A percentile compares a stretch with the other conserved stretches of the same genome.
phyloP scores from a whole-genome alignment of 176 grass and related monocot genomes.

The Eleusine indica region DNA sequence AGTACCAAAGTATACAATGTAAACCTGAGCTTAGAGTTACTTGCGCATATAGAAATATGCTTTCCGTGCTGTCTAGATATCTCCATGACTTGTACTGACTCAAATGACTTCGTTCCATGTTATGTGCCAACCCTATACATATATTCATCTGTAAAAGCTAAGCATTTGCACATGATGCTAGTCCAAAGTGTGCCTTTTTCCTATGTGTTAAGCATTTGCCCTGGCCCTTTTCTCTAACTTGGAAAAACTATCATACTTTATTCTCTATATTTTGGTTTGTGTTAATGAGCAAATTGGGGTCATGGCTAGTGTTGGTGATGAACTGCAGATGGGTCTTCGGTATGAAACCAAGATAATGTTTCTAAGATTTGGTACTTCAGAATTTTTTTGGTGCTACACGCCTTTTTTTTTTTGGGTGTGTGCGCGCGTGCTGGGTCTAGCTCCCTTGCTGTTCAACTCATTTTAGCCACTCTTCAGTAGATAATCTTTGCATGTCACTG shows the following conservation, averaged over 20 bases:
- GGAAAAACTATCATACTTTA: not conserved
- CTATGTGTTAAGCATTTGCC: not conserved
- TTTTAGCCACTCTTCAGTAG: not conserved
- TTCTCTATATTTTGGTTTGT: not conserved
- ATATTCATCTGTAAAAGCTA: not conserved
- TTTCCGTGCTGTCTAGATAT: not conserved
- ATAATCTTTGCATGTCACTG: not conserved
- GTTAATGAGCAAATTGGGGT: not conserved
- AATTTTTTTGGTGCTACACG: too few relatives aligned
- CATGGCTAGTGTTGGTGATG: not conserved
- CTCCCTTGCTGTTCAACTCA: not conserved
- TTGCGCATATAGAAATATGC: not conserved
- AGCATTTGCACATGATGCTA: not conserved
- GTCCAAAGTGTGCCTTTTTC: not conserved
- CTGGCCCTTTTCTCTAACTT: conserved; percentile 10
- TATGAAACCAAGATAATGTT: conserved; percentile 2
- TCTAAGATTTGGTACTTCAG: not conserved
- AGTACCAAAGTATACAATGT: not conserved
- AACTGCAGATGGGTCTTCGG: not conserved
- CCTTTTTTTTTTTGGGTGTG: not conserved
- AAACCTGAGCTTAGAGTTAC: not conserved
- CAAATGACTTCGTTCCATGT: not conserved
- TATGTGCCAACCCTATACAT: not conserved
- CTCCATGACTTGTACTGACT: not conserved
- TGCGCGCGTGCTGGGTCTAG: not conserved